Evolutionary conservation across 129 eudicot genomes (phyloP).

Genomic region (Arctium lappa): DNA sequence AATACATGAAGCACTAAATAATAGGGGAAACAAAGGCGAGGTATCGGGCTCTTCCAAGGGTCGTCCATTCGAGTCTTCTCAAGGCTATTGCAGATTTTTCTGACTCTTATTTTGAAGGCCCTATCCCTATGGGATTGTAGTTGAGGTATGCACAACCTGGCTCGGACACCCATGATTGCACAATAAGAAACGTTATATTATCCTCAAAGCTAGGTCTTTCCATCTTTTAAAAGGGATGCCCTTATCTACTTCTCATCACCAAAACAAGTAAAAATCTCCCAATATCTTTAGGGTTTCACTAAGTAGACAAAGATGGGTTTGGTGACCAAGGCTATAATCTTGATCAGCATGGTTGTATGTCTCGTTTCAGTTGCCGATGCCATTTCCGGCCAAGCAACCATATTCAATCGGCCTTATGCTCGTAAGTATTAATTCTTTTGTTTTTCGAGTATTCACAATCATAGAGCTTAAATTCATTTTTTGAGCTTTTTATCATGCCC

Average conservation of each 20-base stretch:
- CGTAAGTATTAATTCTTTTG: conserved; percentile 28
- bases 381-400: conserved; percentile 28
- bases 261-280: neutral
- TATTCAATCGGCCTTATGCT: conserved; percentile 29
- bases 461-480: neutral
- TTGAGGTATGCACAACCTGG: neutral
- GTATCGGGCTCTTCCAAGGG: neutral
- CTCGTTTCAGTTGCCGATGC: conserved; percentile 22
- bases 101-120: neutral
- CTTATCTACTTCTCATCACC: neutral
- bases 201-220: neutral
- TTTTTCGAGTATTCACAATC: neutral
- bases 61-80: neutral
- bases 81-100: neutral
- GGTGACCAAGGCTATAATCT: conserved; percentile 10
- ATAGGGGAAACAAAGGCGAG: neutral
- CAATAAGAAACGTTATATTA: neutral
- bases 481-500: neutral
- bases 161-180: neutral
- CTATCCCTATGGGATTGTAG: neutral
- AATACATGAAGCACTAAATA: neutral
- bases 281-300: neutral
- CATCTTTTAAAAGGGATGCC: neutral
- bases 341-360: conserved; percentile 15
- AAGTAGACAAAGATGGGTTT: conserved; percentile 15